Evolutionary conservation across 2,329 filamentous ascomycete species (phyloP).

Genomic region (Huntiella moniliformis): DNA sequence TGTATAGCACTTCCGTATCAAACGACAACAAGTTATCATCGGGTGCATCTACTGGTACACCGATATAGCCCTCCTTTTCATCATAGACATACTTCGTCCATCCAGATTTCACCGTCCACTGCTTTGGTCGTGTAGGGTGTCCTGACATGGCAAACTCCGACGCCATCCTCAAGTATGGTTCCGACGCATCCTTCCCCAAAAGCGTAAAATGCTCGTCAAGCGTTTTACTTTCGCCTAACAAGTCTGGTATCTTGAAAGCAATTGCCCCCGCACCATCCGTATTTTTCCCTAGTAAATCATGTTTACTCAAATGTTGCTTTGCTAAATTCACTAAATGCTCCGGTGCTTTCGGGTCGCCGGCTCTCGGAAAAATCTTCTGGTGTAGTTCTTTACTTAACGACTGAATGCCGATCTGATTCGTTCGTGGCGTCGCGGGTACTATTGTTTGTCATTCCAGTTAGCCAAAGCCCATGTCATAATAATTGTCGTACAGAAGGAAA

Average conservation of each 20-base stretch:
- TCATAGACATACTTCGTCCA: conserved; percentile 86
- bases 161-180: conserved; percentile 61
- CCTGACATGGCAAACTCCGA: conserved; percentile 51
- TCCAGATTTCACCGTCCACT: conserved; percentile 64
- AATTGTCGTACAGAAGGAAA: too few relatives aligned
- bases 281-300: conserved; percentile 81
- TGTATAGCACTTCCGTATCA: conserved; percentile 94
- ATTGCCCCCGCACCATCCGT: conserved; percentile 59
- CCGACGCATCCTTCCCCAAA: conserved; percentile 68
- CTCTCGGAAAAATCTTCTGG: conserved; percentile 57
- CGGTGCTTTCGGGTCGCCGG: conserved; percentile 33
- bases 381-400: conserved; percentile 75
- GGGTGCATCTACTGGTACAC: conserved; percentile 53
- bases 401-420: conserved; percentile 88
- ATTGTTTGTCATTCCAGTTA: neutral
- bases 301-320: conserved; percentile 61
- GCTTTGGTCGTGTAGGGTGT: conserved; percentile 39
- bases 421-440: conserved; percentile 44
- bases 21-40: conserved; percentile 73
- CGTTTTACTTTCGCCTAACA: conserved; percentile 47
- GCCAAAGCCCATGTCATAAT: too few relatives aligned
- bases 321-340: conserved; percentile 58
- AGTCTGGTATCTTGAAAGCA: conserved; percentile 62
- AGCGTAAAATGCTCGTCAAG: conserved; percentile 90
- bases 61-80: conserved; percentile 30